Base-by-base conservation (phyloP, 306 rosid genomes). In the Benincasa hispida region DNA sequence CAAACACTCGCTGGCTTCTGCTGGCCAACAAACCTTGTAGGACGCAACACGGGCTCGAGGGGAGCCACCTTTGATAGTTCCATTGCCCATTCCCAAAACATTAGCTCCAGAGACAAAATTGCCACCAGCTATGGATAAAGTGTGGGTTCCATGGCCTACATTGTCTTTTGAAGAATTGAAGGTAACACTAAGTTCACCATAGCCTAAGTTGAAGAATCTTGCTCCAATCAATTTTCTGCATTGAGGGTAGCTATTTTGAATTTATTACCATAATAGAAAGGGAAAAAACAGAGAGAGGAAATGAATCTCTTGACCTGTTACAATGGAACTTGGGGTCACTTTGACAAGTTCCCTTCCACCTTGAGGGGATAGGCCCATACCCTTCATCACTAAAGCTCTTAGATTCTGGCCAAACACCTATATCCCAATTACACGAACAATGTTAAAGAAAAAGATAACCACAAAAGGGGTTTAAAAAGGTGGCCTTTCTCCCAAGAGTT, bases 21-120 rank as follows among this genome's bases (percentile, higher is more conserved):
- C 74, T 3, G 97, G 83, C 98, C 98, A 93, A 69, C 98, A 93
- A 17, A 87, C 96, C 84, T 93, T 93, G 85, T 93, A 93, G 55
- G 91, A 82, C 21, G 97, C 97, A 7, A 93, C 79, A 11, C 84
- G 86, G 7, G 90, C 96, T 68, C 88, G 34, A 0, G 98, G 92
- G 19, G 93, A 91, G 1, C 98, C 98, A 0, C 98, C 98, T 0
- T 88, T 76, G 78, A 93, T 93, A 0, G 85, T 85, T 74, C 98
- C 98, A 0, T 19, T 60, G 4, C 92, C 98, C 39, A 79, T 89
- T 32, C 92, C 98, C 1, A 4, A 95, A 32, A 51, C 47, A 34
- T 51, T 73, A 50, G 77, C 77, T 24, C 75, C 56, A 5, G 77
- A 1, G 18, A 73, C 27, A 14, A 53, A 30, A 34, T 73, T 73